These are phyloP conservation scores for Globisporangium rhizosaccharum DNA, from an alignment of 352 stramenopile species.

Conservation along the genomic window DNA sequence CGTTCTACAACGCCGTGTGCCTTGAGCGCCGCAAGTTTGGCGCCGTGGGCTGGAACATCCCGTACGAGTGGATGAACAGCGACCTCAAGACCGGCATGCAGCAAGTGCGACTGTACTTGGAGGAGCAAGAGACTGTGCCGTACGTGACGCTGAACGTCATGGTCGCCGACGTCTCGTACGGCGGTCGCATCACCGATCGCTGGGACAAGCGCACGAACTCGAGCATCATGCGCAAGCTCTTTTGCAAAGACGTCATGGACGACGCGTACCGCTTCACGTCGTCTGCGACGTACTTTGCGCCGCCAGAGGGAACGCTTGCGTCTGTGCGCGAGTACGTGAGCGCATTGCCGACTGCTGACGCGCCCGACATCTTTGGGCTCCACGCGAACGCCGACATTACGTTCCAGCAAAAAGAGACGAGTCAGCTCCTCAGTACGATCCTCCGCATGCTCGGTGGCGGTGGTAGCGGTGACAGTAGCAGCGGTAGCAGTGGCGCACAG, in stretches of 20 bases:
- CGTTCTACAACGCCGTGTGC: constrained; percentile 95
- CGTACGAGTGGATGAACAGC: constrained; percentile 96
- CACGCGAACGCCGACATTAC: constrained; percentile 94
- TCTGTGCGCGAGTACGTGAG: constrained; percentile 81
- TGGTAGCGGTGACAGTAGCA: constrained; percentile 39
- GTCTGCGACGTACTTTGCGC: constrained; percentile 73
- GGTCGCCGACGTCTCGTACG: constrained; percentile 94
- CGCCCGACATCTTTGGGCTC: constrained; percentile 90
- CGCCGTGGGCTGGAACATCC: constrained; percentile 94
- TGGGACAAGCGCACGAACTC: constrained; percentile 94
- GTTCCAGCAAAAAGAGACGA: constrained; percentile 92
- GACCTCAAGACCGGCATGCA: constrained; percentile 93
- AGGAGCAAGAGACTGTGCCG: constrained; percentile 91
- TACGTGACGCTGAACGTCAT: constrained; percentile 94
- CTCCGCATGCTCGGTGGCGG: constrained; percentile 54
- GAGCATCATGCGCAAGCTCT: constrained; percentile 92
- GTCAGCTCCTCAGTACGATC: constrained; percentile 63
- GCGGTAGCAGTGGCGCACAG: constrained; percentile 31
- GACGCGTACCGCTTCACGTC: constrained; percentile 86
- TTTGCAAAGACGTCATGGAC: constrained; percentile 80
- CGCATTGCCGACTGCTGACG: constrained; percentile 75
- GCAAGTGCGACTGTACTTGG: constrained; percentile 89
- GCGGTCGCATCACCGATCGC: constrained; percentile 91
- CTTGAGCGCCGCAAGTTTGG: constrained; percentile 93
- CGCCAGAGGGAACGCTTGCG: constrained; percentile 46